Evolutionary conservation across 208 protist species (phyloP).

Genomic region (Dictyostelium gargantuum): DNA sequence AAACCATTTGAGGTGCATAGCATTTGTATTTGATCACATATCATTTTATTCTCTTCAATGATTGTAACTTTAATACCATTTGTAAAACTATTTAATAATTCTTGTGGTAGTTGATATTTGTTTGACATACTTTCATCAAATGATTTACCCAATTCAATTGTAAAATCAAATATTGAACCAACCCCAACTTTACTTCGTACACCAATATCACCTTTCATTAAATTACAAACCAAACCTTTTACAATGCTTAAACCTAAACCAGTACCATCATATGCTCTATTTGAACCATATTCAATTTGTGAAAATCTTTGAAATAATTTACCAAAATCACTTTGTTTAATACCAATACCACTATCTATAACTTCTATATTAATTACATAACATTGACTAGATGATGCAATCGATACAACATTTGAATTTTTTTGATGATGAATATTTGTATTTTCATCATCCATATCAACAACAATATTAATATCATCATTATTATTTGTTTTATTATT

Average conservation of each 20-base stretch:
- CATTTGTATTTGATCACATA: background rate
- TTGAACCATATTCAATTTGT: slow-evolving; percentile 27
- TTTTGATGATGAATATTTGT: background rate
- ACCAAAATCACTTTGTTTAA: slow-evolving; percentile 23
- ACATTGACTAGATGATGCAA: background rate
- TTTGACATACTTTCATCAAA: background rate
- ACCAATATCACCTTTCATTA: slow-evolving; percentile 71
- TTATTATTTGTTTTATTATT: background rate
- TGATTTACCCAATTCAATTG: slow-evolving; percentile 6
- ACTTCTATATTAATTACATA: slow-evolving; percentile 21
- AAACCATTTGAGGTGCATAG: background rate
- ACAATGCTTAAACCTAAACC: slow-evolving; percentile 65
- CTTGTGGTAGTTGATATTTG: background rate
- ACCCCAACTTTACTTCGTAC: slow-evolving; percentile 64
- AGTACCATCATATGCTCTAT: slow-evolving; percentile 52
- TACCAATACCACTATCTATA: slow-evolving; percentile 62
- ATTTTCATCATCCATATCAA: background rate
- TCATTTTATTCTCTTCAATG: slow-evolving; percentile 19
- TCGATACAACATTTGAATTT: background rate
- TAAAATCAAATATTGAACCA: slow-evolving; percentile 74
- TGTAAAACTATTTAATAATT: background rate
- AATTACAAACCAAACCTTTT: slow-evolving; percentile 42
- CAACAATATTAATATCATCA: background rate
- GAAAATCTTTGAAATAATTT: slow-evolving; percentile 70
- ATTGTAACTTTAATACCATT: background rate